These are phyloP conservation scores for Penicillium sp. DNA, from an alignment of 2,329 filamentous ascomycete genomes.

Conservation along the genomic window DNA sequence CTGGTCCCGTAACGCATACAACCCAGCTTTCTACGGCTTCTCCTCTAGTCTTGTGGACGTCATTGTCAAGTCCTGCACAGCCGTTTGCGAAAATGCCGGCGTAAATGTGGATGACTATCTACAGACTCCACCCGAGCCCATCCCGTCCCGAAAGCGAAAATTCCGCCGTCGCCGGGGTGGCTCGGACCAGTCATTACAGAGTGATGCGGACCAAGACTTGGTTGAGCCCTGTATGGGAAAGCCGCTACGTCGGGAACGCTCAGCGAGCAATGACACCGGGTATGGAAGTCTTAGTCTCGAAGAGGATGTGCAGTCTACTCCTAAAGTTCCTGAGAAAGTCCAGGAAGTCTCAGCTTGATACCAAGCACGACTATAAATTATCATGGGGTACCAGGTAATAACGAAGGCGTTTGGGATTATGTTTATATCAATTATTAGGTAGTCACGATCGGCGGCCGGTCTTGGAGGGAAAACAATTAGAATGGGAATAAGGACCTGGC, in stretches of 20 bases:
- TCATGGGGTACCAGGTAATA: not conserved
- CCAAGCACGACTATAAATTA: not conserved
- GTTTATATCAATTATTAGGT: not conserved
- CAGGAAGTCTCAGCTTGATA: slow-evolving; percentile 10
- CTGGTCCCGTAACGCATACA: slow-evolving; percentile 47
- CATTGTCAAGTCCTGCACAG: slow-evolving; percentile 40
- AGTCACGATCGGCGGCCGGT: not conserved
- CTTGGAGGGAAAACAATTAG: slow-evolving; percentile 1
- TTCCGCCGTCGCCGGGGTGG: slow-evolving; percentile 16
- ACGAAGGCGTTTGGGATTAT: slow-evolving; percentile 15
- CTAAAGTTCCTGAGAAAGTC: slow-evolving; percentile 7
- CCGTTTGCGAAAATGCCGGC: slow-evolving; percentile 36
- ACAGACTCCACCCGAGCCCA: slow-evolving; percentile 21
- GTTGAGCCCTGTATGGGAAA: slow-evolving; percentile 4
- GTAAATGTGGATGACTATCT: slow-evolving; percentile 35
- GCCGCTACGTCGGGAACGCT: slow-evolving; percentile 28
- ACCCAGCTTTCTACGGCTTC: slow-evolving; percentile 44
- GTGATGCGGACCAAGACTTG: slow-evolving; percentile 20
- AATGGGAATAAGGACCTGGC: slow-evolving; percentile 2
- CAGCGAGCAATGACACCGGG: slow-evolving; percentile 40
- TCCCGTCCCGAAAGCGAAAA: slow-evolving; percentile 24
- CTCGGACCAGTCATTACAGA: slow-evolving; percentile 13
- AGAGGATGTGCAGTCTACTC: slow-evolving; percentile 13
- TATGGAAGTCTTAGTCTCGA: slow-evolving; percentile 36
- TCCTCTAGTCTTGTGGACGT: slow-evolving; percentile 37